A percentile compares a stretch with the other conserved stretches of the same genome.
phyloP scores from a whole-genome alignment of 768 basidiomycete species.

The Hortiboletus flavorubellus region DNA sequence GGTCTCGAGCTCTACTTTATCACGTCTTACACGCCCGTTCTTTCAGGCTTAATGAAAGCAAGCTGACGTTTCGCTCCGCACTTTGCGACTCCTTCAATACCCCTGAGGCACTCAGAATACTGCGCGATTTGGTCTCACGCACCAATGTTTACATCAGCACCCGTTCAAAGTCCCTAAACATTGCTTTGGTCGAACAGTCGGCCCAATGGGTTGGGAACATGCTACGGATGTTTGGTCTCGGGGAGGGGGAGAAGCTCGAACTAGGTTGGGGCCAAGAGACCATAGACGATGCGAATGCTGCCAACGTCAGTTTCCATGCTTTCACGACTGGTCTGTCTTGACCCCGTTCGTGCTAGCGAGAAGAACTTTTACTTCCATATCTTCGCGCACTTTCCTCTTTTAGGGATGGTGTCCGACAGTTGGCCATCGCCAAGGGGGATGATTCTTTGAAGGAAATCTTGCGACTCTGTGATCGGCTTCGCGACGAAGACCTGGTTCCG shows the following conservation, averaged over 20 bases:
- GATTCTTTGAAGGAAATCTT: constrained; percentile 76
- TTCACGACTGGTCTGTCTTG: background rate
- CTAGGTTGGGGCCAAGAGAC: constrained; percentile 85
- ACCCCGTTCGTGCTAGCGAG: constrained; percentile 50
- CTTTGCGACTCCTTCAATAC: constrained; percentile 99
- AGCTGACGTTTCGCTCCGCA: constrained; percentile 74
- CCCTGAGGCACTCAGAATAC: constrained; percentile 68
- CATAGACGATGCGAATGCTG: constrained; percentile 33
- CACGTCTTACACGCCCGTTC: constrained; percentile 8
- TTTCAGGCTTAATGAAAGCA: constrained; percentile 68
- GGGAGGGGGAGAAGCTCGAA: constrained; percentile 60
- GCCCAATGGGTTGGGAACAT: constrained; percentile 70
- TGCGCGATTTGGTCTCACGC: constrained; percentile 79
- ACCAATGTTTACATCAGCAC: constrained; percentile 86
- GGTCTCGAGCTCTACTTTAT: background rate
- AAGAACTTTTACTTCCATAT: constrained; percentile 87
- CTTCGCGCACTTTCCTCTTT: constrained; percentile 81
- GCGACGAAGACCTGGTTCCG: constrained; percentile 88
- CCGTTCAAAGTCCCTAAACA: constrained; percentile 55
- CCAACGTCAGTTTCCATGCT: constrained; percentile 41
- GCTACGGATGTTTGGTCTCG: constrained; percentile 78
- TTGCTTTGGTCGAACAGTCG: constrained; percentile 59
- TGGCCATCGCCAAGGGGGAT: constrained; percentile 73
- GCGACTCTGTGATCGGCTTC: constrained; percentile 81
- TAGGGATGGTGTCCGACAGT: constrained; percentile 80